Percentiles rank a stretch among this genome's conserved stretches.
Conservation (phyloP, 2,329 filamentous ascomycete genomes). For the Colletotrichum nymphaeae region DNA sequence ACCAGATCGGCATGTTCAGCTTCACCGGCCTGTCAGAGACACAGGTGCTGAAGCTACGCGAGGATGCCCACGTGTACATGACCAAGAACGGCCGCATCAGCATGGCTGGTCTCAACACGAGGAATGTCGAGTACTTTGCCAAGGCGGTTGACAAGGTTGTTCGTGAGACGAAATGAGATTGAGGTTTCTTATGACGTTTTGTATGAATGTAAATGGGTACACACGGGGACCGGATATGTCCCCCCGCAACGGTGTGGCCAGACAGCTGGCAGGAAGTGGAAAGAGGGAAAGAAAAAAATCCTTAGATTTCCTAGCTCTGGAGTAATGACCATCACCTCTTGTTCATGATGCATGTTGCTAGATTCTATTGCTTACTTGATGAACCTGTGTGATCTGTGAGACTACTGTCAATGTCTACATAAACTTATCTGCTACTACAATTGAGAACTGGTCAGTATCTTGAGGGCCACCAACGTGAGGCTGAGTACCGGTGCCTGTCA, state of each 20-base stretch:
- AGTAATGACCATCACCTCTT: slow-evolving; percentile 20
- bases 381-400: neutral
- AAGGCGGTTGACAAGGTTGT: slow-evolving; percentile 90
- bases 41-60: slow-evolving; percentile 77
- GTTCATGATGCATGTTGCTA: neutral
- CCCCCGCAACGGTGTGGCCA: neutral
- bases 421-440: too few species aligned
- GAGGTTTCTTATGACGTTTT: neutral
- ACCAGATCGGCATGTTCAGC: slow-evolving; percentile 99
- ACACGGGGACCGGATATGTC: neutral
- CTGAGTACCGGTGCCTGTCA: too few species aligned
- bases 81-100: slow-evolving; percentile 98
- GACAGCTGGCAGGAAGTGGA: slow-evolving; percentile 17
- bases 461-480: too few species aligned
- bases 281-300: slow-evolving; percentile 1
- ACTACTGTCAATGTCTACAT: neutral
- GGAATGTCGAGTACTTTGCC: slow-evolving; percentile 94
- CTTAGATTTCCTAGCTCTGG: slow-evolving; percentile 25
- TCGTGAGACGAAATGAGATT: slow-evolving; percentile 53
- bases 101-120: slow-evolving; percentile 96
- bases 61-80: slow-evolving; percentile 84
- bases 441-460: too few species aligned
- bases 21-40: slow-evolving; percentile 84
- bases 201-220: neutral
- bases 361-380: accelerated